Conservation (phyloP, 2,329 filamentous ascomycete genomes). For the Didymellaceae sp. region DNA sequence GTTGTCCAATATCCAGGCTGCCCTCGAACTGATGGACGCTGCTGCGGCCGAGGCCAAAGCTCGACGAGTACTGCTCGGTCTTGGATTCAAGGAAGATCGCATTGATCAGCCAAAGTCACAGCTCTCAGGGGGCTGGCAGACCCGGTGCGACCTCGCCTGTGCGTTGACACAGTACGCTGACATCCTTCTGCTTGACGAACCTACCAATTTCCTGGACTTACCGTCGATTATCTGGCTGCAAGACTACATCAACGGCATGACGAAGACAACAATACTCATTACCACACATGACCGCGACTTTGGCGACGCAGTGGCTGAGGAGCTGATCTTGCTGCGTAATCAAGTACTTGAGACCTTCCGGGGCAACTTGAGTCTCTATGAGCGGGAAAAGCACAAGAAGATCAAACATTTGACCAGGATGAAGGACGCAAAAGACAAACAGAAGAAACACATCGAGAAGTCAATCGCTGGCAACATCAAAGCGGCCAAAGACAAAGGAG, state of each 20-base stretch:
- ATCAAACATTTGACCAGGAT: constrained; percentile 73
- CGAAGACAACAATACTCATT: constrained; percentile 71
- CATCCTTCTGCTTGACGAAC: constrained; percentile 82
- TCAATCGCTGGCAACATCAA: constrained; percentile 77
- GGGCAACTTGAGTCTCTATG: constrained; percentile 75
- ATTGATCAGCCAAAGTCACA: constrained; percentile 67
- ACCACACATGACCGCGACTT: constrained; percentile 89
- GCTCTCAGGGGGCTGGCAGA: constrained; percentile 70
- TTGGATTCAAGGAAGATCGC: constrained; percentile 72
- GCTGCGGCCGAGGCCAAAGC: constrained; percentile 70
- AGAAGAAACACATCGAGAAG: constrained; percentile 80
- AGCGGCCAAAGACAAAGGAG: constrained; percentile 76
- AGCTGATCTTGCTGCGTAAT: constrained; percentile 77
- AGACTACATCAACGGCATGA: constrained; percentile 67
- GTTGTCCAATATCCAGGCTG: constrained; percentile 71
- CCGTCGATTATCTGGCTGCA: constrained; percentile 87
- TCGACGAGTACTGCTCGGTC: constrained; percentile 65
- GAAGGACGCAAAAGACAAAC: constrained; percentile 82
- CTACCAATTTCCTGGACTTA: constrained; percentile 85
- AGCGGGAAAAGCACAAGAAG: constrained; percentile 70
- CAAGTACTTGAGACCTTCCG: constrained; percentile 75
- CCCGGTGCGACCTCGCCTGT: constrained; percentile 52
- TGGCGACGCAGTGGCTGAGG: constrained; percentile 74
- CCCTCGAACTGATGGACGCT: constrained; percentile 67
- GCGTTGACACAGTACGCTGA: constrained; percentile 76